Evolutionary conservation across 2,329 filamentous ascomycete genomes (phyloP), one percentile per base, ranked within the genome.

Genomic region (Rhynchosporium secalis): DNA sequence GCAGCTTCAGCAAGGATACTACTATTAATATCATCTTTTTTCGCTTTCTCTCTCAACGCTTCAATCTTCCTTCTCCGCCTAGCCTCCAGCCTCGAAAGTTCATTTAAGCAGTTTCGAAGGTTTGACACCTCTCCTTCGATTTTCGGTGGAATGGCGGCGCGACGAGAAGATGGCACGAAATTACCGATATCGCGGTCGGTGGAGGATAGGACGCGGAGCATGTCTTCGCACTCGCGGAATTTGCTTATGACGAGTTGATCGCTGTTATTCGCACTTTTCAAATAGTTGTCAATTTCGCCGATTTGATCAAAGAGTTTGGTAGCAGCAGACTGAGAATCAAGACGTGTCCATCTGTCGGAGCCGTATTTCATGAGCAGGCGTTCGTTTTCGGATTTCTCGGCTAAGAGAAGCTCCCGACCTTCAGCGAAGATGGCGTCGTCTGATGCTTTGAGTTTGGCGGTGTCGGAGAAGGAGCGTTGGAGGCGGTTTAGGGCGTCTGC

Each of bases 341-440:
- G 82, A 31, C 94, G 85, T 13, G 77, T 77, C 95, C 95, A 99
- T 65, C 91, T 83, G 62, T 93, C 90, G 0, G 93, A 97, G 28
- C 95, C 95, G 72, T 92, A 93, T 72, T 88, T 94, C 61, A 81
- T 79, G 20, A 91, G 85, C 8, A 93, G 80, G 26, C 84, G 82
- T 62, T 91, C 85, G 68, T 99, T 94, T 72, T 98, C 94, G 15
- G 89, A 87, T 63, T 89, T 87, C 75, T 99, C 95, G 0, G 89
- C 85, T 1, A 86, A 83, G 0, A 99, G 78, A 0, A 95, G 81
- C 13, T 90, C 86, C 40, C 89, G 87, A 0, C 92, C 94, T 76
- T 98, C 94, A 49, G 90, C 86, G 65, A 95, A 98, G 0, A 91
- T 83, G 0, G 86, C 83, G 59, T 87, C 79, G 72, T 97, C 92